phyloP scores from a whole-genome alignment of 179 eudicot species.

The Spergularia azorica region DNA sequence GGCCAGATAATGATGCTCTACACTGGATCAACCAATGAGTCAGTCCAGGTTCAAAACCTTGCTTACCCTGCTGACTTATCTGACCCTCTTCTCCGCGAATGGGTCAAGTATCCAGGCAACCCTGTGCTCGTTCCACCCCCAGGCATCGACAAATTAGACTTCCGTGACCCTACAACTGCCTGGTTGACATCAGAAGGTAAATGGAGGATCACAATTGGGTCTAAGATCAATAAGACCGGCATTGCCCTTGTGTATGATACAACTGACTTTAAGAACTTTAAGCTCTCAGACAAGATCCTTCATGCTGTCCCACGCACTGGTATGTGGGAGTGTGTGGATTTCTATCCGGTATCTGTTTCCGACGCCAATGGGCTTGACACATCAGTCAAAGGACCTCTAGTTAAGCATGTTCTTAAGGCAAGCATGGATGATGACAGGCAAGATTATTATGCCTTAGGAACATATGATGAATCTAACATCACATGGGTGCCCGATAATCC shows the following conservation, averaged over 20 bases:
- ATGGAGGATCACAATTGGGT: slow-evolving; percentile 59
- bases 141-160: slow-evolving; percentile 44
- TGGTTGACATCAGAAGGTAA: slow-evolving; percentile 49
- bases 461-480: slow-evolving; percentile 35
- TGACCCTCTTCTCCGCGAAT: slow-evolving; percentile 51
- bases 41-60: slow-evolving; percentile 61
- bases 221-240: slow-evolving; percentile 53
- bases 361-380: slow-evolving; percentile 52
- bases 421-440: slow-evolving; percentile 57
- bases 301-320: slow-evolving; percentile 60
- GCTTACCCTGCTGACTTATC: slow-evolving; percentile 62
- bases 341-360: slow-evolving; percentile 46
- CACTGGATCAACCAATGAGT: slow-evolving; percentile 60
- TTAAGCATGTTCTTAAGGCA: slow-evolving; percentile 61
- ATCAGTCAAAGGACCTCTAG: slow-evolving; percentile 42
- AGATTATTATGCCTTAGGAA: slow-evolving; percentile 63
- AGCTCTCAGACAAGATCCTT: slow-evolving; percentile 37
- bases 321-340: slow-evolving; percentile 81
- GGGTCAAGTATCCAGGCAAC: slow-evolving; percentile 66
- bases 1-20: slow-evolving; percentile 55
- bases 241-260: slow-evolving; percentile 58
- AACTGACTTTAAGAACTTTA: slow-evolving; percentile 39
- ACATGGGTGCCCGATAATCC: slow-evolving; percentile 61
- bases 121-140: slow-evolving; percentile 63
- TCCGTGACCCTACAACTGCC: slow-evolving; percentile 71